phyloP scores from a whole-genome alignment of 257 asterid species.

The Datura wrightii region DNA sequence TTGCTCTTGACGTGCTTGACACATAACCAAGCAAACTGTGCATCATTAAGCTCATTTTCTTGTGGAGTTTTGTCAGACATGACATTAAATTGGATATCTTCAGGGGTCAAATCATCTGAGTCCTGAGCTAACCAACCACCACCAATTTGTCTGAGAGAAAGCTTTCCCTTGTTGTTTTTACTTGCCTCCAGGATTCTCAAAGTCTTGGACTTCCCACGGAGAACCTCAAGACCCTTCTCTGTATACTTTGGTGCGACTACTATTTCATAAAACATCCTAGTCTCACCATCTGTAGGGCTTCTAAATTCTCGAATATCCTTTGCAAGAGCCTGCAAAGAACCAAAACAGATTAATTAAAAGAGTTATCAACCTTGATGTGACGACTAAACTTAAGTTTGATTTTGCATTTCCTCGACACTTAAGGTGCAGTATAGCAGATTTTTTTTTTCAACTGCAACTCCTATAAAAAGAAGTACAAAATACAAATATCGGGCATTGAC shows the following conservation, averaged over 20 bases:
- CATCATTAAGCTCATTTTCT: slow-evolving; percentile 78
- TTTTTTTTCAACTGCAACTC: neutral
- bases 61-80: slow-evolving; percentile 68
- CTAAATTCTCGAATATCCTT: slow-evolving; percentile 90
- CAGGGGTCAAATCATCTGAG: slow-evolving; percentile 90
- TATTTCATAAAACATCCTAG: slow-evolving; percentile 95
- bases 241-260: slow-evolving; percentile 91
- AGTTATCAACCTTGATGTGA: neutral
- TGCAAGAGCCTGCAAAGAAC: slow-evolving; percentile 73
- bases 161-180: slow-evolving; percentile 77
- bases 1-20: slow-evolving; percentile 98
- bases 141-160: slow-evolving; percentile 91
- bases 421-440: neutral
- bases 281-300: slow-evolving; percentile 89
- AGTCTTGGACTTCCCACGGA: slow-evolving; percentile 90
- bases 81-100: slow-evolving; percentile 70
- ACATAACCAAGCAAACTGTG: slow-evolving; percentile 89
- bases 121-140: slow-evolving; percentile 99
- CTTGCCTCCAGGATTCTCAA: slow-evolving; percentile 91
- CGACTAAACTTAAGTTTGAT: neutral
- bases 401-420: neutral
- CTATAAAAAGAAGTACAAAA: neutral
- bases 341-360: neutral
- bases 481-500: neutral
- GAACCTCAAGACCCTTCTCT: slow-evolving; percentile 87